These are phyloP conservation scores for Calonectria ilicicola DNA, from an alignment of 2,329 filamentous ascomycete genomes.

Conservation along the genomic window DNA sequence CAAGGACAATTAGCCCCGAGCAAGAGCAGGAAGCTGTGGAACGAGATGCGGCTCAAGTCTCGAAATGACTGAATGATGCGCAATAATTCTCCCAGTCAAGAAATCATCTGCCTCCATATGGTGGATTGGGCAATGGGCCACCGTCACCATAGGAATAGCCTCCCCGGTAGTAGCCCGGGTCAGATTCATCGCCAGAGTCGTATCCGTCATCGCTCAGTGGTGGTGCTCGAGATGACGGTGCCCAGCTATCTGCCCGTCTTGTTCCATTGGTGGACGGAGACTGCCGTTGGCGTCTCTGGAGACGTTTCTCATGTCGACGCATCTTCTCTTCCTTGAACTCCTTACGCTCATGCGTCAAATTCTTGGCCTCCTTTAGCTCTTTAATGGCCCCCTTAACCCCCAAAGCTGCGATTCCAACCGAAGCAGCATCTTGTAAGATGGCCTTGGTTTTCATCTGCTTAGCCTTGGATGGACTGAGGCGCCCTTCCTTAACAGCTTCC, in stretches of 20 bases:
- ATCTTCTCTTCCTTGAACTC: slow-evolving; percentile 63
- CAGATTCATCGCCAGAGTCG: slow-evolving; percentile 53
- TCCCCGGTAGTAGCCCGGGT: slow-evolving; percentile 57
- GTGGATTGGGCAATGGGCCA: slow-evolving; percentile 53
- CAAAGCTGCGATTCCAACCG: slow-evolving; percentile 68
- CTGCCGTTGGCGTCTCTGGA: slow-evolving; percentile 51
- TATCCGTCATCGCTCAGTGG: slow-evolving; percentile 50
- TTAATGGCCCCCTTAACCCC: slow-evolving; percentile 68
- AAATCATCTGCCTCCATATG: slow-evolving; percentile 30
- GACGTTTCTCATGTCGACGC: slow-evolving; percentile 61
- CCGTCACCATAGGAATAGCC: slow-evolving; percentile 58
- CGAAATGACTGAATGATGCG: not conserved
- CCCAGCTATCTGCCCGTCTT: slow-evolving; percentile 59
- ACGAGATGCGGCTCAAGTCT: not conserved
- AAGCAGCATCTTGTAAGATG: slow-evolving; percentile 69
- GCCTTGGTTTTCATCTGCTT: slow-evolving; percentile 69
- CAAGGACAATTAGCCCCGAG: not conserved
- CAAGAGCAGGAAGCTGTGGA: too few species aligned
- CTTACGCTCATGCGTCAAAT: slow-evolving; percentile 60
- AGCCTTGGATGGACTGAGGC: slow-evolving; percentile 63
- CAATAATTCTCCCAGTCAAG: not conserved
- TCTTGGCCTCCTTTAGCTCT: slow-evolving; percentile 67
- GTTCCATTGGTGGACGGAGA: slow-evolving; percentile 45
- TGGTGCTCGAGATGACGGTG: slow-evolving; percentile 51
- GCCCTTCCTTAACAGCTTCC: slow-evolving; percentile 65